phyloP scores from a whole-genome alignment of 2,329 filamentous ascomycete species.

The Calonectria honghensis region DNA sequence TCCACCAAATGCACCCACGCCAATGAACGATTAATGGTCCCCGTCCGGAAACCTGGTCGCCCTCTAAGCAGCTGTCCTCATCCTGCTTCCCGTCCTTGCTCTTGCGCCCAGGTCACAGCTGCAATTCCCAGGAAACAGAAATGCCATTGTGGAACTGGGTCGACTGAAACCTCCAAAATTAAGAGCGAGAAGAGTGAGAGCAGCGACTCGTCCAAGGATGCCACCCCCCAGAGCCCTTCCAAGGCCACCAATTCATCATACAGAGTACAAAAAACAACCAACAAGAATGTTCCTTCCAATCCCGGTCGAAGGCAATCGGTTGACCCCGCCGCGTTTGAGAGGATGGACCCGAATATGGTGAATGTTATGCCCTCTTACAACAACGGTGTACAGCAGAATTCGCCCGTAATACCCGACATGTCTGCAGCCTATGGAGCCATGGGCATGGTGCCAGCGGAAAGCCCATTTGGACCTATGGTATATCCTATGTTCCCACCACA shows the following conservation, averaged over 20 bases:
- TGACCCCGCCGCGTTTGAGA: constrained; percentile 68
- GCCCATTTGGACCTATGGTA: constrained; percentile 53
- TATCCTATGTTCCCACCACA: constrained; percentile 59
- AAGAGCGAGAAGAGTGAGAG: constrained; percentile 54
- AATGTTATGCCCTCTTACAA: constrained; percentile 66
- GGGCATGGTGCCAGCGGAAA: constrained; percentile 54
- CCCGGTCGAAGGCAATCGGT: constrained; percentile 68
- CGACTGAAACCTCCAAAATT: constrained; percentile 48
- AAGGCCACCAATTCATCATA: constrained; percentile 60
- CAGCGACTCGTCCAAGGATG: constrained; percentile 51
- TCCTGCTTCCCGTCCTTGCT: constrained; percentile 76
- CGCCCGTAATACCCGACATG: constrained; percentile 52
- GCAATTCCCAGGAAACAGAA: constrained; percentile 76
- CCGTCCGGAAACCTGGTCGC: constrained; percentile 82
- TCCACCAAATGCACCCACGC: constrained; percentile 84
- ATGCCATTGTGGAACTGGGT: constrained; percentile 69
- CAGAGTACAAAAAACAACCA: constrained; percentile 67
- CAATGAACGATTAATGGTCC: constrained; percentile 80
- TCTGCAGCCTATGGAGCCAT: constrained; percentile 55
- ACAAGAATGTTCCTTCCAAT: constrained; percentile 57
- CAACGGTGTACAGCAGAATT: constrained; percentile 53
- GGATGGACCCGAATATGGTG: constrained; percentile 72
- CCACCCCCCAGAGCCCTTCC: constrained; percentile 57
- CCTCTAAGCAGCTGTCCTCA: constrained; percentile 83
- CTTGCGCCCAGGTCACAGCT: constrained; percentile 78